Evolutionary conservation across 2,329 filamentous ascomycete genomes (phyloP).

Genomic region (Curvularia sp.): DNA sequence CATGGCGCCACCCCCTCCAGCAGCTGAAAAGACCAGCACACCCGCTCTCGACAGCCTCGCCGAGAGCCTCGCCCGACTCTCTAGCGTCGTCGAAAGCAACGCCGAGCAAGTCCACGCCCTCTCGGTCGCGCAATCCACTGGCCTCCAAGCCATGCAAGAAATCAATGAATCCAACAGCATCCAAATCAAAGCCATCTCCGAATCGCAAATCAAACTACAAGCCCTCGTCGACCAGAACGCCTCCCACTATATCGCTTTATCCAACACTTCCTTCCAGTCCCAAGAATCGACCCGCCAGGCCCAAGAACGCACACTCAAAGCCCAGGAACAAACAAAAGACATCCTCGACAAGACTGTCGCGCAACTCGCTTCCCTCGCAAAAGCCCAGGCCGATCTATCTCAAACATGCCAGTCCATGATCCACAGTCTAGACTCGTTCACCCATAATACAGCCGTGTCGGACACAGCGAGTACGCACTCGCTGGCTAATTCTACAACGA

Average conservation of each 20-base stretch:
- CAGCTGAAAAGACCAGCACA: constrained; percentile 15
- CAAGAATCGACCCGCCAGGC: constrained; percentile 36
- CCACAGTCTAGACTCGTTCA: constrained; percentile 35
- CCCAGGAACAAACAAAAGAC: constrained; percentile 39
- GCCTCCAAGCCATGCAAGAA: constrained; percentile 47
- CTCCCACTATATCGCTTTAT: constrained; percentile 46
- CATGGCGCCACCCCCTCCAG: constrained; percentile 6
- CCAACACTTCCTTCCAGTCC: constrained; percentile 40
- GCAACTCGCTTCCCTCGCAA: constrained; percentile 39
- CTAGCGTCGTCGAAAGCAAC: constrained; percentile 40
- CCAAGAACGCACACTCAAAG: constrained; percentile 35
- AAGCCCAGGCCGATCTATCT: constrained; percentile 38
- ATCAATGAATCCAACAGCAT: constrained; percentile 46
- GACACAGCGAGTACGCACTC: constrained; percentile 25
- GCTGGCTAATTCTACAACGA: constrained; percentile 2
- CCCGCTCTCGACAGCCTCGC: constrained; percentile 35
- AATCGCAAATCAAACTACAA: constrained; percentile 42
- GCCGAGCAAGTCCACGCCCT: constrained; percentile 44
- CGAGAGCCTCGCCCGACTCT: constrained; percentile 36
- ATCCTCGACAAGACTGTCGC: constrained; percentile 36
- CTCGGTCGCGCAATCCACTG: constrained; percentile 43
- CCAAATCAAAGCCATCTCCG: constrained; percentile 45
- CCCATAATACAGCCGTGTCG: constrained; percentile 22
- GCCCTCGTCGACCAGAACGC: constrained; percentile 42
- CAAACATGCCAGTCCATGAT: constrained; percentile 42